A percentile compares a stretch with the other conserved stretches of the same genome.
Conservation (phyloP, 108 stramenopile genomes). For the Schizochytrium sp. region DNA sequence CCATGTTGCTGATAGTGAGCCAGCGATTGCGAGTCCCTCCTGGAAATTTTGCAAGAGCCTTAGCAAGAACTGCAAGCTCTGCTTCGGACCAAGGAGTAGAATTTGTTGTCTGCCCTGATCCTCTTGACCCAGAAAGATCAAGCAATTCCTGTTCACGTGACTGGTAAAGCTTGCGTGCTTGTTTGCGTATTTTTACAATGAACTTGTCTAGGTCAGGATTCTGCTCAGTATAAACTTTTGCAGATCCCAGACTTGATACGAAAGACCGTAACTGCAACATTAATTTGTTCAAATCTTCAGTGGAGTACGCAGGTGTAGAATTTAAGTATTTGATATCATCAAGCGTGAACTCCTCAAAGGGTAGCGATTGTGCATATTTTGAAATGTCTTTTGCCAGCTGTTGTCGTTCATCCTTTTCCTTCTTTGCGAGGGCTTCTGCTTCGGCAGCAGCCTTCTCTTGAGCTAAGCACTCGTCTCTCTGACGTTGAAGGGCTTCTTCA, state of each 20-base stretch:
- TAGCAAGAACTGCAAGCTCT: constrained; percentile 90
- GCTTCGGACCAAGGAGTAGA: constrained; percentile 86
- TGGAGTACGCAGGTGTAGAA: neutral
- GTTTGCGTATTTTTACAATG: neutral
- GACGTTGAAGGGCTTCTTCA: too few relatives aligned
- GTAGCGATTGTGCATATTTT: neutral
- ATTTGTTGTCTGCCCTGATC: neutral
- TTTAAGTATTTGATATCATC: neutral
- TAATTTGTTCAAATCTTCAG: neutral
- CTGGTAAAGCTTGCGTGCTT: constrained; percentile 18
- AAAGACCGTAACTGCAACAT: neutral
- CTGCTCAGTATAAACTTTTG: too few relatives aligned
- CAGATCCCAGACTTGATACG: too few relatives aligned
- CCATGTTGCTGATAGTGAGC: constrained; percentile 89
- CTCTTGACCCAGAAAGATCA: neutral
- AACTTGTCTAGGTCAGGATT: neutral
- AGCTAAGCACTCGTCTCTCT: neutral
- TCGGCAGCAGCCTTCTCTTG: neutral
- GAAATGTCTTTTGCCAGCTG: neutral
- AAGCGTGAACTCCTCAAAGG: neutral
- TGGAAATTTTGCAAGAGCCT: constrained; percentile 92
- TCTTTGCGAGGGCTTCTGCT: neutral
- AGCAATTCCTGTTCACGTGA: neutral
- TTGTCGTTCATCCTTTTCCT: neutral
- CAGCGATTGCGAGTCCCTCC: constrained; percentile 92